Conservation (phyloP, 495 filamentous ascomycete species). For the Corynascus novoguineensis region DNA sequence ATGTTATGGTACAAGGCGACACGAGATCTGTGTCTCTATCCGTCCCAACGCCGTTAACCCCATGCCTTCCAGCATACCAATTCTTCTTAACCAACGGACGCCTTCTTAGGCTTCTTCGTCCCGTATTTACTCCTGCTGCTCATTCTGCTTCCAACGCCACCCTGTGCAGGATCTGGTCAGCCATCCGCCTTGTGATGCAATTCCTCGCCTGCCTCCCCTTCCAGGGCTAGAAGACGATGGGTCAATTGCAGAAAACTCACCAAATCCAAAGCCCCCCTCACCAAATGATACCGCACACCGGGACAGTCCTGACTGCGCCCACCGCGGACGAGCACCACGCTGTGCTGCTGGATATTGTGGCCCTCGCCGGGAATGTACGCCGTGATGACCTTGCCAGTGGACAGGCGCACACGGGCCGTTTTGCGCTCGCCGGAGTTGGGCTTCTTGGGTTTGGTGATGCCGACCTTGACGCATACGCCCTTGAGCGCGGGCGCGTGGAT, state of each 20-base stretch:
- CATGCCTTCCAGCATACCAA: neutral
- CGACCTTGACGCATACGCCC: conserved; percentile 90
- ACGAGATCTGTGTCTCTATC: neutral
- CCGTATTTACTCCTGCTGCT: conserved; percentile 92
- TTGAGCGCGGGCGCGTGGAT: conserved; percentile 74
- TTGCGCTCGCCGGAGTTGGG: conserved; percentile 96
- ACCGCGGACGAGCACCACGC: conserved; percentile 87
- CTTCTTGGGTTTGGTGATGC: conserved; percentile 93
- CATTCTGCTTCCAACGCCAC: conserved; percentile 79
- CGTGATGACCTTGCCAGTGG: conserved; percentile 78
- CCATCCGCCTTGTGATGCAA: neutral
- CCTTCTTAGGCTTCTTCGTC: conserved; percentile 94
- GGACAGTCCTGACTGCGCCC: conserved; percentile 94
- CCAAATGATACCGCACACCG: conserved; percentile 91
- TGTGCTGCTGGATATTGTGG: conserved; percentile 98
- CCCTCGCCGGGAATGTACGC: conserved; percentile 95
- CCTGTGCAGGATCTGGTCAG: conserved; percentile 48
- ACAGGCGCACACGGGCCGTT: conserved; percentile 80
- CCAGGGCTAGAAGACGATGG: neutral
- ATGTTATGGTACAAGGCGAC: conserved; percentile 7
- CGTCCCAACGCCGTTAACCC: neutral
- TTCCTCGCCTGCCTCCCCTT: neutral
- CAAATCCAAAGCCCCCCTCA: conserved; percentile 90
- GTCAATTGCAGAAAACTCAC: conserved; percentile 53
- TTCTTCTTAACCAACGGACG: conserved; percentile 38